A percentile compares a stretch with the other conserved stretches of the same genome.
phyloP scores from a whole-genome alignment of 1,284 basidiomycete genomes.

The Puccinia sorghi region DNA sequence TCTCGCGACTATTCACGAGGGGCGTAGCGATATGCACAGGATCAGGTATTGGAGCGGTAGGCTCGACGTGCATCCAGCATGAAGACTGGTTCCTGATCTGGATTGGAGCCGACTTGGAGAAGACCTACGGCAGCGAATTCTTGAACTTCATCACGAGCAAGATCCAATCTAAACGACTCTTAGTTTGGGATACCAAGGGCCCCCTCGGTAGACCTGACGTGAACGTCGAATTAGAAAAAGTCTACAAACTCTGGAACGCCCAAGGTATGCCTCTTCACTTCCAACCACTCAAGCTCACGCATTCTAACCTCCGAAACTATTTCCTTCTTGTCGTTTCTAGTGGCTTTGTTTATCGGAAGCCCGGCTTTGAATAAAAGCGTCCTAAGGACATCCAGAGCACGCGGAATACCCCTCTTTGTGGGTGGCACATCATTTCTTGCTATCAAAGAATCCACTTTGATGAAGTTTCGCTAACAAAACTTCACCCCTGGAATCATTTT shows the following conservation, averaged over 20 bases:
- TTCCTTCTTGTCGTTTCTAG: constrained; percentile 4
- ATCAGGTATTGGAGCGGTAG: constrained; percentile 72
- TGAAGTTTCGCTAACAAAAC: not conserved
- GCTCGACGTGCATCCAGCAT: constrained; percentile 72
- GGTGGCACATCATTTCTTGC: not conserved
- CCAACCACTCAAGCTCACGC: not conserved
- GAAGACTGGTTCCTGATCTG: constrained; percentile 70
- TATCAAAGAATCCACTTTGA: no score
- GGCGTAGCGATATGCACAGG: constrained; percentile 76
- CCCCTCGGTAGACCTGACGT: constrained; percentile 72
- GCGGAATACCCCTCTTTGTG: constrained; percentile 49
- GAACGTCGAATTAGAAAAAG: constrained; percentile 71
- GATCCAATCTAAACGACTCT: constrained; percentile 68
- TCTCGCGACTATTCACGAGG: constrained; percentile 70
- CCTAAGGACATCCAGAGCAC: constrained; percentile 41
- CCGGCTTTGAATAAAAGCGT: constrained; percentile 42
- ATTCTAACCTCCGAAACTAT: not conserved
- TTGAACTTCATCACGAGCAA: constrained; percentile 68
- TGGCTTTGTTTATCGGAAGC: constrained; percentile 50
- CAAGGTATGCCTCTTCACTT: constrained; percentile 63
- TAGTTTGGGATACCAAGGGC: constrained; percentile 73
- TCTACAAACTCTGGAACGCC: constrained; percentile 68
- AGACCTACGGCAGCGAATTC: constrained; percentile 73
- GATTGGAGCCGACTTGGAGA: constrained; percentile 65
- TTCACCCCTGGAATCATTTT: not conserved